Base-by-base conservation (phyloP, 1,139 yeast genomes). In the Diutina ranongensis region DNA sequence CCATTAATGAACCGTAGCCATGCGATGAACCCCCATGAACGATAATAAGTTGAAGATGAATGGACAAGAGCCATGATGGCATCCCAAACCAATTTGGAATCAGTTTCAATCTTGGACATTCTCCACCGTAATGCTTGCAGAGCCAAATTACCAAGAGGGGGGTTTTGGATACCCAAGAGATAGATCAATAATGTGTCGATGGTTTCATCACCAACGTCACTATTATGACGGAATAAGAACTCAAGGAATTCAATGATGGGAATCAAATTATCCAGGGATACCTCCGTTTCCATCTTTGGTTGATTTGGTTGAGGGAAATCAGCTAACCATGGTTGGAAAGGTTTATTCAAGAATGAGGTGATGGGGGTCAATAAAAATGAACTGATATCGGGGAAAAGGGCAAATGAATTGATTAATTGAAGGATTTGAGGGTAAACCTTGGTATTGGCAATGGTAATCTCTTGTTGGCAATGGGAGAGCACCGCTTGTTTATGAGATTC, bases 1-100 rank as follows among this genome's bases (percentile, higher is more conserved):
- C 42, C 31, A 10, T 38, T 38, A 18, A 38, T 38, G 20, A 7
- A 38, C 9, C 40, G 27, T 7, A 35, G 40, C 40, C 40, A 35
- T 8, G n/a, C 9, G 5, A 35, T 13, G 7, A 19, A 35, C 7
- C 40, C 40, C 22, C 22, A 22, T n/a, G 40, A 13, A 10, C 13
- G 27, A 8, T 35, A 28, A 10, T 13, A 13, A 3, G 5, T 3
- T 8, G 12, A 5, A 3, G 16, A 16, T 13, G 15, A 19, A 3
- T 12, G 16, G 15, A 25, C 19, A 25, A 38, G 32, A 8, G 13
- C 16, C 18, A 25, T 25, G 21, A 25, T 38, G 4, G 22, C 18
- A 2, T 2, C 5, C 40, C 40, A 35, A 9, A 35, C 22, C 4
- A 13, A n/a, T n/a, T 20, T 3, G 3, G 20, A 35, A 9, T 27